Conservation (phyloP, 164 flowering plant genomes). For the Platanus orientalis region DNA sequence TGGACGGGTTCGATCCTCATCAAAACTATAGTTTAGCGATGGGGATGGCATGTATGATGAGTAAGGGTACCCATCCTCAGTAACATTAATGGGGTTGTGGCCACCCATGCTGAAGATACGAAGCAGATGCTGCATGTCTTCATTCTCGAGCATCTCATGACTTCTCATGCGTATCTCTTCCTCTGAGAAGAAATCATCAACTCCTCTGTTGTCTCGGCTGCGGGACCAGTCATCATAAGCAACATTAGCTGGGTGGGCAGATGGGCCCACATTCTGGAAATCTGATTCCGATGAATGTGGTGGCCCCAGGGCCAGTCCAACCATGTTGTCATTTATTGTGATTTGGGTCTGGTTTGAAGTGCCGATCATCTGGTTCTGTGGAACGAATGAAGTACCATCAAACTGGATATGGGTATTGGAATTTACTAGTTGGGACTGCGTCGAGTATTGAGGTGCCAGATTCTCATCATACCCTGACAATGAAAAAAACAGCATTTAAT, state of each 20-base stretch:
- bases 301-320: slow-evolving; percentile 50
- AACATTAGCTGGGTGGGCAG: slow-evolving; percentile 25
- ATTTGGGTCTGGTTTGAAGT: slow-evolving; percentile 39
- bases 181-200: slow-evolving; percentile 66
- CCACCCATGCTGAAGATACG: slow-evolving; percentile 70
- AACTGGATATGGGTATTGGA: slow-evolving; percentile 42
- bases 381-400: slow-evolving; percentile 35
- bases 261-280: slow-evolving; percentile 35
- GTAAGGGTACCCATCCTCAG: slow-evolving; percentile 41
- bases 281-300: slow-evolving; percentile 43
- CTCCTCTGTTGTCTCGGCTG: slow-evolving; percentile 28
- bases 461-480: slow-evolving; percentile 41
- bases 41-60: slow-evolving; percentile 43
- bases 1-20: slow-evolving; percentile 56
- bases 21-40: slow-evolving; percentile 34
- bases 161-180: slow-evolving; percentile 91
- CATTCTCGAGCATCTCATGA: slow-evolving; percentile 92
- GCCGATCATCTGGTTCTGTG: slow-evolving; percentile 38
- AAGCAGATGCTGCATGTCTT: slow-evolving; percentile 94
- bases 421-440: slow-evolving; percentile 39
- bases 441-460: slow-evolving; percentile 28
- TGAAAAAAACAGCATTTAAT: slow-evolving; percentile 10
- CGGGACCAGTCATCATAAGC: slow-evolving; percentile 28
- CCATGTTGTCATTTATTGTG: slow-evolving; percentile 29
- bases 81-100: slow-evolving; percentile 28